These are phyloP conservation scores for Coemansia sp. DNA, from an alignment of 192 early-diverging fungal genomes.

Conservation along the genomic window DNA sequence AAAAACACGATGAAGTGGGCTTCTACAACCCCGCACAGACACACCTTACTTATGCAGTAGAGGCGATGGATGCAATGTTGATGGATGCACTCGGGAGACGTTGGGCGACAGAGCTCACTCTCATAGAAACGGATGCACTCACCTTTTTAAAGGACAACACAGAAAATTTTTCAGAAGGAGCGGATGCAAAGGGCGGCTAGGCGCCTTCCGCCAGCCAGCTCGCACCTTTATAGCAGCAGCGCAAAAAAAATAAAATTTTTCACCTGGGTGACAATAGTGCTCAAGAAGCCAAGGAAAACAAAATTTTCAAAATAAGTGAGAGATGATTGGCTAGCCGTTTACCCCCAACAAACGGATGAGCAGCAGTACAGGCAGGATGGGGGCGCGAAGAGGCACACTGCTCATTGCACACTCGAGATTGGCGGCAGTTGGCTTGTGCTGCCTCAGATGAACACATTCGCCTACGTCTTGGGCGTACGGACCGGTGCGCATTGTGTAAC, in stretches of 20 bases:
- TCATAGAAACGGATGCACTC: slow-evolving; percentile 14
- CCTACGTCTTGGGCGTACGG: neutral
- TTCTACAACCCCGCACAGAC: neutral
- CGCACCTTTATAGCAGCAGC: slow-evolving; percentile 25
- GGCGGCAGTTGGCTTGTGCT: neutral
- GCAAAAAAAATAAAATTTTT: slow-evolving; percentile 17
- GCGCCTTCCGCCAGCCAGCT: neutral
- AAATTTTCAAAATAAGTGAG: slow-evolving; percentile 5
- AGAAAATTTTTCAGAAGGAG: slow-evolving; percentile 35
- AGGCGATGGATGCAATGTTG: slow-evolving; percentile 12
- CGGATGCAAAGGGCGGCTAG: slow-evolving; percentile 35
- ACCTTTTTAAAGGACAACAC: slow-evolving; percentile 40
- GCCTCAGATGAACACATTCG: neutral
- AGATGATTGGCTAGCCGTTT: slow-evolving; percentile 11
- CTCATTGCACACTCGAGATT: neutral
- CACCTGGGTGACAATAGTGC: slow-evolving; percentile 8
- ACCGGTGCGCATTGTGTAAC: neutral
- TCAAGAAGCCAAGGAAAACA: neutral
- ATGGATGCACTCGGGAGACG: slow-evolving; percentile 10
- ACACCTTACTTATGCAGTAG: neutral
- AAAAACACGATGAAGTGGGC: too few relatives aligned
- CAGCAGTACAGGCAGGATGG: neutral
- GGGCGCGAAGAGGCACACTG: neutral
- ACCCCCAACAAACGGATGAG: neutral
- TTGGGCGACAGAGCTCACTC: neutral